Evolutionary conservation across 108 stramenopile species (phyloP).

Genomic region (Stephanodiscus triporus): DNA sequence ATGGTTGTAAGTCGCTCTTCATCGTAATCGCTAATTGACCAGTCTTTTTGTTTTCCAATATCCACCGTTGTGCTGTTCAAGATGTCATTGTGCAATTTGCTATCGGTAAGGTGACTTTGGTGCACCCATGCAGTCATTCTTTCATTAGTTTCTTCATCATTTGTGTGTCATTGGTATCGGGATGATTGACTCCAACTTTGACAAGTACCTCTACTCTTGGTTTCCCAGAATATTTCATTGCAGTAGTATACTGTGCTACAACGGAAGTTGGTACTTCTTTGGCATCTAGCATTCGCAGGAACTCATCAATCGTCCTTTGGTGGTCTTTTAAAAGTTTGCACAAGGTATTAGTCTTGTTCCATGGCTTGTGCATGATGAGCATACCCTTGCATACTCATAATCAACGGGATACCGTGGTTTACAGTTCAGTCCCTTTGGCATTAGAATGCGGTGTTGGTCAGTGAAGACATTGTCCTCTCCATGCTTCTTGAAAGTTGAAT

Average conservation of each 20-base stretch:
- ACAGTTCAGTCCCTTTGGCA: conserved; percentile 11
- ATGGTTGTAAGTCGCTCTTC: neutral
- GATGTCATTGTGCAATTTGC: neutral
- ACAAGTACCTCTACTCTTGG: neutral
- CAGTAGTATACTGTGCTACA: neutral
- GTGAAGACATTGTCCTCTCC: neutral
- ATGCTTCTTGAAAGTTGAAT: neutral
- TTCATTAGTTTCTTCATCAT: neutral
- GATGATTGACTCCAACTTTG: neutral
- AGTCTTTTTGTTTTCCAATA: neutral
- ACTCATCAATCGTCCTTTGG: conserved; percentile 5
- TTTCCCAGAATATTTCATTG: conserved; percentile 5
- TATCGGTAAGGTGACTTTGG: neutral
- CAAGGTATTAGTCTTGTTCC: conserved; percentile 1
- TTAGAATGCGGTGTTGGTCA: conserved; percentile 5
- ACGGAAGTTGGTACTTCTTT: neutral
- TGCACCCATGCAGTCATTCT: neutral
- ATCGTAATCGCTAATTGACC: neutral
- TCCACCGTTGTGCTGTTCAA: neutral
- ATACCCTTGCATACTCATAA: conserved; percentile 23
- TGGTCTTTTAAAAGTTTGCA: conserved; percentile 3
- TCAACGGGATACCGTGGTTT: conserved; percentile 9
- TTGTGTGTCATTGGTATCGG: neutral
- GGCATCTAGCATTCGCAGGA: neutral
- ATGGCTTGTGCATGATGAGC: conserved; percentile 22